Conservation (phyloP, 1,139 yeast species). For the Debaryomycetaceae sp. region DNA sequence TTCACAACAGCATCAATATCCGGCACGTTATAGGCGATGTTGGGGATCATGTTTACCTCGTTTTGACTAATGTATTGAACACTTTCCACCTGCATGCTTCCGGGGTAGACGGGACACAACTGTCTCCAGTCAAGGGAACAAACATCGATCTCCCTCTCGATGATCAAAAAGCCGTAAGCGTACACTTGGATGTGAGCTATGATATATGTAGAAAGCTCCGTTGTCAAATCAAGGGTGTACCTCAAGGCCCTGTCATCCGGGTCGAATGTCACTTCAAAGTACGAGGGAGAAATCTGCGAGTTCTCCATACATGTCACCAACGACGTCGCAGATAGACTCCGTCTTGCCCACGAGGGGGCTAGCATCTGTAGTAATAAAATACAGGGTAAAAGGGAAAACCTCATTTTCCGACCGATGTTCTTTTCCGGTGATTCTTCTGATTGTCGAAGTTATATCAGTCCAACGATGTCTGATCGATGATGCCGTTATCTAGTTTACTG, state of each 20-base stretch:
- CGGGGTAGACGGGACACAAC: slow-evolving; percentile 75
- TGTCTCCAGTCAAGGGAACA: slow-evolving; percentile 71
- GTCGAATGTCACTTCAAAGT: slow-evolving; percentile 63
- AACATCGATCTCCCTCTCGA: slow-evolving; percentile 49
- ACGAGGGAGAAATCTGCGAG: slow-evolving; percentile 61
- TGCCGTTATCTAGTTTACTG: no score
- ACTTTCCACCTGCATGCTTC: slow-evolving; percentile 64
- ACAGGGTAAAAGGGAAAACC: neutral
- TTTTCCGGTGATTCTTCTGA: no score
- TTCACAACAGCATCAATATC: slow-evolving; percentile 74
- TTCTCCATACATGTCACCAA: slow-evolving; percentile 71
- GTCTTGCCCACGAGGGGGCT: slow-evolving; percentile 16
- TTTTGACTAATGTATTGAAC: slow-evolving; percentile 49
- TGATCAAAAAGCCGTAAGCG: slow-evolving; percentile 71
- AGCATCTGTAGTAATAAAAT: neutral
- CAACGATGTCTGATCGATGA: no score
- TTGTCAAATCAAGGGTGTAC: slow-evolving; percentile 58
- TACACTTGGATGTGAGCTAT: slow-evolving; percentile 60
- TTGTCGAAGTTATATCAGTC: no score
- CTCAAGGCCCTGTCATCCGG: slow-evolving; percentile 61
- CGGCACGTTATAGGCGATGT: slow-evolving; percentile 71
- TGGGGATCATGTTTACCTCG: slow-evolving; percentile 56
- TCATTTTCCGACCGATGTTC: neutral
- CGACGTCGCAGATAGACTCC: slow-evolving; percentile 58
- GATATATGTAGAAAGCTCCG: slow-evolving; percentile 58